These are phyloP conservation scores for Aquilaria malaccensis DNA, from an alignment of 345 rosid genomes.

Conservation along the genomic window DNA sequence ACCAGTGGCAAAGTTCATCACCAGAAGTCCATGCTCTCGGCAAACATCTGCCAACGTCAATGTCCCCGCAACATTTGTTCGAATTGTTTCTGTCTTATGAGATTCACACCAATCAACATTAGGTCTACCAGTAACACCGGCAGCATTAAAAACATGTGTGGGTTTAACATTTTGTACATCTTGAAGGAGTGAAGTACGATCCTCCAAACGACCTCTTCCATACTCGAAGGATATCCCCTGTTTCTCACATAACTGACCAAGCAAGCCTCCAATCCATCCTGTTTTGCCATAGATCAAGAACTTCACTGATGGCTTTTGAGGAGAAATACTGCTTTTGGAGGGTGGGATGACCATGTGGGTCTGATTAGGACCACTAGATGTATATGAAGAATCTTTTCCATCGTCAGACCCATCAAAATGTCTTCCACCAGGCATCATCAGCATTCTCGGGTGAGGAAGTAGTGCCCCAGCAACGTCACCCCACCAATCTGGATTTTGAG, in stretches of 20 bases:
- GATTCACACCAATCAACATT: conserved; percentile 98
- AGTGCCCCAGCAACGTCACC: conserved; percentile 88
- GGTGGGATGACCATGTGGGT: conserved; percentile 60
- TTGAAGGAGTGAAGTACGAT: conserved; percentile 56
- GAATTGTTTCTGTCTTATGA: conserved; percentile 80
- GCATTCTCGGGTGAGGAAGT: conserved; percentile 87
- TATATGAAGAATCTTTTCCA: conserved; percentile 24
- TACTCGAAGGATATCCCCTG: conserved; percentile 68
- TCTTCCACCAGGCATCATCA: conserved; percentile 89
- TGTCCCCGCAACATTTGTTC: conserved; percentile 84
- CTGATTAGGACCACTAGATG: conserved; percentile 33
- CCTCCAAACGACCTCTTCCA: conserved; percentile 82
- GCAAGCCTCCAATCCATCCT: conserved; percentile 92
- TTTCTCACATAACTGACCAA: conserved; percentile 72
- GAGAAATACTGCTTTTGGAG: conserved; percentile 32
- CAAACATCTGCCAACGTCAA: conserved; percentile 80
- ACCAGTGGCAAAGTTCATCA: conserved; percentile 88
- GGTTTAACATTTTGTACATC: conserved; percentile 69
- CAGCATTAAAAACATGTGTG: conserved; percentile 85
- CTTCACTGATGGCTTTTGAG: conserved; percentile 41
- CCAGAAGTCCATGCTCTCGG: conserved; percentile 61
- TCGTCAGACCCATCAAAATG: conserved; percentile 65
- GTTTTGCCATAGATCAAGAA: conserved; percentile 86
- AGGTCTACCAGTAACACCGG: conserved; percentile 92
- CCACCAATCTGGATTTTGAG: conserved; percentile 90